Conservation (phyloP, 495 filamentous ascomycete genomes). For the Arthonia radiata region DNA sequence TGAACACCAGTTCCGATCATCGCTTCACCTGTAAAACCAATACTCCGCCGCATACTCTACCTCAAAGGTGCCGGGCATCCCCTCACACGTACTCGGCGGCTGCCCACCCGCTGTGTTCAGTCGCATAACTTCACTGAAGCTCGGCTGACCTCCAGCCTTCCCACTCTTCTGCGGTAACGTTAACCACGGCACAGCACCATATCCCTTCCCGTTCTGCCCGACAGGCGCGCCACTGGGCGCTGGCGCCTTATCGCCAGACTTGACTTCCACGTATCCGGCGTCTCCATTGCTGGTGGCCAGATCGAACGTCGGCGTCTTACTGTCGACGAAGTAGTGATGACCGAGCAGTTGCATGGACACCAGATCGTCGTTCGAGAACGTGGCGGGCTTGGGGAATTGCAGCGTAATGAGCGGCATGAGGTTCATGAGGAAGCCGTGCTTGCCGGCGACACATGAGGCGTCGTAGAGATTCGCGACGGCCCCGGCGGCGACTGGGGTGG, state of each 20-base stretch:
- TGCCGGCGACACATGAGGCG: constrained; percentile 49
- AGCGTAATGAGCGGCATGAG: constrained; percentile 25
- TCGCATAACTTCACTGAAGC: constrained; percentile 57
- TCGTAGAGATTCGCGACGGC: constrained; percentile 77
- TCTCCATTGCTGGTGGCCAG: constrained; percentile 34
- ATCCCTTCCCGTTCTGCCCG: constrained; percentile 22
- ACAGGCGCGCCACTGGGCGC: constrained; percentile 33
- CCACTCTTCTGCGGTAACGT: constrained; percentile 22
- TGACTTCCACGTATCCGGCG: constrained; percentile 13
- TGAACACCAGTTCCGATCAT: too few species aligned
- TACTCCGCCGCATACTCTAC: constrained; percentile 72
- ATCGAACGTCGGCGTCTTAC: constrained; percentile 55
- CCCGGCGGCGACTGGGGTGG: constrained; percentile 34
- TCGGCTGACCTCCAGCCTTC: constrained; percentile 24
- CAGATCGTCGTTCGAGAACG: constrained; percentile 26
- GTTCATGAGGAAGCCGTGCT: constrained; percentile 34
- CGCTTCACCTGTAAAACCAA: constrained; percentile 44
- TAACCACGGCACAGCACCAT: constrained; percentile 47
- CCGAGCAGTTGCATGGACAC: constrained; percentile 45
- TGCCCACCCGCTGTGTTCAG: constrained; percentile 63
- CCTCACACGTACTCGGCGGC: constrained; percentile 50
- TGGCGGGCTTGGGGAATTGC: constrained; percentile 16
- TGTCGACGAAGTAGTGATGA: constrained; percentile 49
- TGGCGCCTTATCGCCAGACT: constrained; percentile 20
- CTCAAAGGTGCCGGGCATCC: constrained; percentile 29